phyloP scores from a whole-genome alignment of 1,139 yeast species.

The Yamadazyma sp. region DNA sequence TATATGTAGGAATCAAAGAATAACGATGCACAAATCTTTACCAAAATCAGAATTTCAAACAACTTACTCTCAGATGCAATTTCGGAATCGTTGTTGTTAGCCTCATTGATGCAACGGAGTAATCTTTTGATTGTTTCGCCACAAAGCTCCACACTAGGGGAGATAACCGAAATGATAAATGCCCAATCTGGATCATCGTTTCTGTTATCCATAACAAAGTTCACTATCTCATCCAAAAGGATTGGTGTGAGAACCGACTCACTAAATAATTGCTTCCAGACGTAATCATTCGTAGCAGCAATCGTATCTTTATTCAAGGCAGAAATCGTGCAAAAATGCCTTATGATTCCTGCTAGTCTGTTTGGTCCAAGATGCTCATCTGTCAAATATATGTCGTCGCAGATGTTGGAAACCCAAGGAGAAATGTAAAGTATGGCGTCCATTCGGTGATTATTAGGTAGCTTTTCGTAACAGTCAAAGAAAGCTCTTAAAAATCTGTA shows the following conservation, averaged over 20 bases:
- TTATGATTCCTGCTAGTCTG: conserved; percentile 58
- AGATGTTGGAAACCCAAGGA: conserved; percentile 79
- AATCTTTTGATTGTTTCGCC: conserved; percentile 62
- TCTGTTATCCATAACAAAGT: conserved; percentile 73
- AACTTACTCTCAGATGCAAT: conserved; percentile 64
- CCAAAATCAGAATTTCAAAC: conserved; percentile 71
- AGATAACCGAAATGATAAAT: conserved; percentile 58
- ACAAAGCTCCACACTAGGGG: conserved; percentile 75
- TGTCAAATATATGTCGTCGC: conserved; percentile 53
- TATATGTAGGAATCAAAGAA: conserved; percentile 71
- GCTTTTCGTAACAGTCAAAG: conserved; percentile 53
- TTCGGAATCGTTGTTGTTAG: conserved; percentile 46
- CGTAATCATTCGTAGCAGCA: conserved; percentile 43
- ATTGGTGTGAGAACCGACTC: conserved; percentile 60
- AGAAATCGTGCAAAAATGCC: conserved; percentile 64
- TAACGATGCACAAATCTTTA: conserved; percentile 63
- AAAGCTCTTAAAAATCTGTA: conserved; percentile 61
- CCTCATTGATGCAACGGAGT: conserved; percentile 50
- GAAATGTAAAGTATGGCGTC: conserved; percentile 56
- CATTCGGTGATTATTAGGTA: conserved; percentile 32
- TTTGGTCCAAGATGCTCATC: conserved; percentile 61
- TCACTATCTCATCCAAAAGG: conserved; percentile 70
- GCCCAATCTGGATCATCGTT: conserved; percentile 73
- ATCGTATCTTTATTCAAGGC: conserved; percentile 44
- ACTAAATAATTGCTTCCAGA: conserved; percentile 70